Evolutionary conservation across 495 filamentous ascomycete genomes (phyloP), one percentile per base, ranked within the genome.

Genomic region (Penicillium pulvis): DNA sequence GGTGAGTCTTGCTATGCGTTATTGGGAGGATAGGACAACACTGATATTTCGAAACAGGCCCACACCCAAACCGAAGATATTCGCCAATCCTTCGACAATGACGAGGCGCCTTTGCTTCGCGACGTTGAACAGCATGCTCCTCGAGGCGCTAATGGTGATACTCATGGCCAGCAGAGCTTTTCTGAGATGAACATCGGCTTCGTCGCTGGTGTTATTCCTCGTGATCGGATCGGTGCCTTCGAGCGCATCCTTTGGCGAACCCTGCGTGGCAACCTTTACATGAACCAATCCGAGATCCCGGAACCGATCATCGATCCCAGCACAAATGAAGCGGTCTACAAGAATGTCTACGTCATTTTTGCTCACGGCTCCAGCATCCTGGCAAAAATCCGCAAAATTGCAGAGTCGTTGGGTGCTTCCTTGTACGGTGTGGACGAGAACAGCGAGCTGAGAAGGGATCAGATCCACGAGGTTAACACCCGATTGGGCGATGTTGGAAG

Each of bases 321-420:
- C 62, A 96, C 85, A 76, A 96, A 97, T 74, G 94, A 98, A 73
- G 80, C 88, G 47, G 81, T 95, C 59, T 85, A 87, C 74, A 99
- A 99, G 87, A 99, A 96, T 66, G 94, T 98, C 56, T 99, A 98
- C 65, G 93, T 99, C 58, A 98, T 99, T 69, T 99, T 99, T 68
- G 93, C 95, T 26, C 95, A 99, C 63, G 94, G 94, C 64, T 97
- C 96, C 72, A 93, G 96, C 73, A 94, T 99, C 66, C 86, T 99
- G 62, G 89, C 92, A 59, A 98, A 98, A 83, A 99, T 99, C 69
- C 86, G 94, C 63, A 97, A 97, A 81, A 97, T 99, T 53, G 96
- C 93, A 12, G 94, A 99, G 76, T 97, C 92, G 1, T 86, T 99
- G 68, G 90, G 94, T 51, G 93, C 95, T 59, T 90, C 94, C 68